Percentiles rank a stretch among this genome's conserved stretches.
These are phyloP conservation scores for Boletus subparvulus DNA, from an alignment of 768 basidiomycete species.

Conservation along the genomic window DNA sequence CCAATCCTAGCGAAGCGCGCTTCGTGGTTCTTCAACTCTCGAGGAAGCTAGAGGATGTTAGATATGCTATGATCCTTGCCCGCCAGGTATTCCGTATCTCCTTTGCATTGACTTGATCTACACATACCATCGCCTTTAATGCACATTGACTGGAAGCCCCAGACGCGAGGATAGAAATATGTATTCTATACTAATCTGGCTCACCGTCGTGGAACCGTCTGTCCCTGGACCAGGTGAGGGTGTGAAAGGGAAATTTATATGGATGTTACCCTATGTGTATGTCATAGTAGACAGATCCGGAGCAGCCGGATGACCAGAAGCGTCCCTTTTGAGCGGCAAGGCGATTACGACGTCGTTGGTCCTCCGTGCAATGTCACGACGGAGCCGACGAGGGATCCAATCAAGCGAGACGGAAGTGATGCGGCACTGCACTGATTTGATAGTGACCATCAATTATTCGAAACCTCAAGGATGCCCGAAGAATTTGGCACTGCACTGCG, in stretches of 20 bases:
- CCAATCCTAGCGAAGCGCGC: conserved; percentile 73
- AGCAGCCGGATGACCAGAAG: conserved; percentile 12
- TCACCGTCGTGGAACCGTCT: conserved; percentile 3
- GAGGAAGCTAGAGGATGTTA: conserved; percentile 43
- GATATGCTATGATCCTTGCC: conserved; percentile 14
- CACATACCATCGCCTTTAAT: conserved; percentile 29
- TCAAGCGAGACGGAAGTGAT: conserved; percentile 17
- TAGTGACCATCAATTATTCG: not conserved
- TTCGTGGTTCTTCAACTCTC: conserved; percentile 91
- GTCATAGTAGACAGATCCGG: conserved; percentile 22
- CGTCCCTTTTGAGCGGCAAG: conserved; percentile 1
- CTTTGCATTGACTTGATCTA: conserved; percentile 28
- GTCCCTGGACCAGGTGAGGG: conserved; percentile 28
- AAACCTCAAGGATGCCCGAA: not conserved
- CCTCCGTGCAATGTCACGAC: conserved; percentile 5
- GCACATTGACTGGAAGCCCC: conserved; percentile 12
- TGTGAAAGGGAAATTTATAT: conserved; percentile 22
- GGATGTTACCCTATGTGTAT: conserved; percentile 22
- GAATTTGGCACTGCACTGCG: not conserved
- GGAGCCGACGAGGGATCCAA: conserved; percentile 22
- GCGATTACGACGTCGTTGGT: conserved; percentile 19
- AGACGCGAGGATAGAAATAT: conserved; percentile 10
- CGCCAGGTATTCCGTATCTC: conserved; percentile 13
- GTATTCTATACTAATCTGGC: conserved; percentile 32
- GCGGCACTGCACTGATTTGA: conserved; percentile 1